A percentile compares a stretch with the other conserved stretches of the same genome.
These are phyloP conservation scores for Apiospora kogelbergensis DNA, from an alignment of 2,329 filamentous ascomycete genomes.

Conservation along the genomic window DNA sequence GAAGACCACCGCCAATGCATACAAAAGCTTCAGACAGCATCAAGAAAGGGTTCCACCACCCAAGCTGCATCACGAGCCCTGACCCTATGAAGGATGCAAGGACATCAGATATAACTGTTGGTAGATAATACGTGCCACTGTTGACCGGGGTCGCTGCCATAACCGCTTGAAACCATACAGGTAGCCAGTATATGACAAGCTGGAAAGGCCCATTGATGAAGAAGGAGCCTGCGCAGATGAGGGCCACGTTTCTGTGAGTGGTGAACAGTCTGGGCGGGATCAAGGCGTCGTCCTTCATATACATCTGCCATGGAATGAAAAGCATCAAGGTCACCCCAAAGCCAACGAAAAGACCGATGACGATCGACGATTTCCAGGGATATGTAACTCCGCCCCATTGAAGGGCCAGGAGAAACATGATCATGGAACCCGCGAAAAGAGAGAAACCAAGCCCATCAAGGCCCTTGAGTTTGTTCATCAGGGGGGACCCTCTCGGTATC, in stretches of 20 bases:
- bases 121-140: slow-evolving; percentile 18
- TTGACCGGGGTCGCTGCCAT: slow-evolving; percentile 3
- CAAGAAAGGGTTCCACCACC: slow-evolving; percentile 34
- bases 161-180: slow-evolving; percentile 22
- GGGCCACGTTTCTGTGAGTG: slow-evolving; percentile 11
- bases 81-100: not conserved
- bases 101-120: slow-evolving; percentile 14
- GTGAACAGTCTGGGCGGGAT: slow-evolving; percentile 18
- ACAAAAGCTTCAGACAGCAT: slow-evolving; percentile 40
- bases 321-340: slow-evolving; percentile 8
- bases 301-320: slow-evolving; percentile 17
- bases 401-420: slow-evolving; percentile 54
- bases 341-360: slow-evolving; percentile 25
- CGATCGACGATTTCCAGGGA: slow-evolving; percentile 46
- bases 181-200: slow-evolving; percentile 20
- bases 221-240: slow-evolving; percentile 16
- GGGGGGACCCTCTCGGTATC: slow-evolving; percentile 33
- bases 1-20: slow-evolving; percentile 55
- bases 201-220: slow-evolving; percentile 21
- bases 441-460: slow-evolving; percentile 49
- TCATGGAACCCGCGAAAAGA: slow-evolving; percentile 49
- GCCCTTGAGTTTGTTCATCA: slow-evolving; percentile 31
- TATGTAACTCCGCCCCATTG: slow-evolving; percentile 56
- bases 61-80: not conserved
- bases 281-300: slow-evolving; percentile 13